Conservation (phyloP, 2,329 filamentous ascomycete species). For the Pseudocercospora crystallina region DNA sequence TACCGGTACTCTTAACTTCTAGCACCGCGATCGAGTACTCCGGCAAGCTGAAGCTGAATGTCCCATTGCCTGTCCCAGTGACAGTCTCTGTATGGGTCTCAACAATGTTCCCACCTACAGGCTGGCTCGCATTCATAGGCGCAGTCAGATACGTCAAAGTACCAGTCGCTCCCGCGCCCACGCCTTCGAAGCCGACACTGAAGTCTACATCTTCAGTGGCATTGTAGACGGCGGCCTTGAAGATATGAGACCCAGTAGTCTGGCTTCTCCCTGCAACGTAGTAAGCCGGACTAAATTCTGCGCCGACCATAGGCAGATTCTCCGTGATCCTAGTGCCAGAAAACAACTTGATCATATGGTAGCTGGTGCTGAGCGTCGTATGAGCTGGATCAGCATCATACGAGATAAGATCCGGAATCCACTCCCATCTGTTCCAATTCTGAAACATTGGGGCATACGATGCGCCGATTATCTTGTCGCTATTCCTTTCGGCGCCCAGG, state of each 20-base stretch:
- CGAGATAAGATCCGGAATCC: constrained; percentile 40
- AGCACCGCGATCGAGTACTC: constrained; percentile 58
- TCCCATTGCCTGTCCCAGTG: constrained; percentile 47
- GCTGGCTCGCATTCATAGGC: constrained; percentile 28
- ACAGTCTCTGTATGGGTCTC: constrained; percentile 42
- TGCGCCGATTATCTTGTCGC: constrained; percentile 56
- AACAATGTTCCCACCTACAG: constrained; percentile 51
- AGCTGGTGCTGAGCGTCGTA: constrained; percentile 32
- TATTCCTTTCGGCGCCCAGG: constrained; percentile 64
- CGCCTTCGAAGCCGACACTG: constrained; percentile 37
- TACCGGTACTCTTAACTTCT: constrained; percentile 32
- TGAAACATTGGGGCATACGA: constrained; percentile 43
- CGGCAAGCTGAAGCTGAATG: constrained; percentile 55
- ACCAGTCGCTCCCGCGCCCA: constrained; percentile 33
- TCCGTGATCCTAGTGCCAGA: constrained; percentile 46
- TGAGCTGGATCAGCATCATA: constrained; percentile 39
- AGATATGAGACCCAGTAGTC: constrained; percentile 39
- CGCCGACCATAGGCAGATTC: constrained; percentile 44
- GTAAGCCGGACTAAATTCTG: constrained; percentile 44
- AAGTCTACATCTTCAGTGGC: constrained; percentile 41
- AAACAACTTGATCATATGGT: constrained; percentile 40
- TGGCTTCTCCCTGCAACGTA: constrained; percentile 46
- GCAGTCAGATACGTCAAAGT: constrained; percentile 46
- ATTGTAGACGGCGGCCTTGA: constrained; percentile 52
- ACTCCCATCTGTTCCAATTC: constrained; percentile 32